Percentiles rank a stretch among this genome's conserved stretches.
These are phyloP conservation scores for Flagelloscypha sp. DNA, from an alignment of 768 basidiomycete genomes.

Conservation along the genomic window DNA sequence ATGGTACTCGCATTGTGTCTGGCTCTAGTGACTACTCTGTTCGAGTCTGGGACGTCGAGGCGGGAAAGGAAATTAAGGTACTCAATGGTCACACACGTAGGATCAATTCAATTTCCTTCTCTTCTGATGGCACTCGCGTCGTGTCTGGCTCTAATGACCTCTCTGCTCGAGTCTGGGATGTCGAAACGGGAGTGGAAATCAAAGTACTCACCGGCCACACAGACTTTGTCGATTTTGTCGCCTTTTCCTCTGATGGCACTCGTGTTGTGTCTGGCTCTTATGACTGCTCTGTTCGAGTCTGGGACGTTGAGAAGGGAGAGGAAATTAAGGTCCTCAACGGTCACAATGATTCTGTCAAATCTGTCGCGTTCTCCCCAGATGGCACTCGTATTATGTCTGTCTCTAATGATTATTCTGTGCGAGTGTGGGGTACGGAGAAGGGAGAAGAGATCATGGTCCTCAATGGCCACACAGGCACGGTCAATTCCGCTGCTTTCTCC, in stretches of 20 bases:
- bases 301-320: too few relatives aligned
- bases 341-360: neutral
- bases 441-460: neutral
- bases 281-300: too few relatives aligned
- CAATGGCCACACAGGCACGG: neutral
- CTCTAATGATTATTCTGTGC: slow-evolving; percentile 6
- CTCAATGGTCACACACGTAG: slow-evolving; percentile 6
- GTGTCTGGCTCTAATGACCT: slow-evolving; percentile 32
- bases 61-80: neutral
- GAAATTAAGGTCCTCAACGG: too few relatives aligned
- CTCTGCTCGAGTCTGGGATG: slow-evolving; percentile 8
- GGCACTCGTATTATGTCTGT: slow-evolving; percentile 8
- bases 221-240: slow-evolving; percentile 15
- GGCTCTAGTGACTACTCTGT: slow-evolving; percentile 13
- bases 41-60: slow-evolving; percentile 13
- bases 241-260: slow-evolving; percentile 34
- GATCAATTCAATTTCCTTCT: slow-evolving; percentile 5
- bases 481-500: slow-evolving; percentile 8
- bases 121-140: slow-evolving; percentile 23
- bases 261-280: slow-evolving; percentile 17
- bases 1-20: slow-evolving; percentile 13
- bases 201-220: slow-evolving; percentile 9
- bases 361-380: slow-evolving; percentile 8
- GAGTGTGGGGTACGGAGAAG: slow-evolving; percentile 7
- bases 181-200: neutral